Conservation (phyloP, 2,329 filamentous ascomycete genomes). For the Bipolaris sorokiniana region DNA sequence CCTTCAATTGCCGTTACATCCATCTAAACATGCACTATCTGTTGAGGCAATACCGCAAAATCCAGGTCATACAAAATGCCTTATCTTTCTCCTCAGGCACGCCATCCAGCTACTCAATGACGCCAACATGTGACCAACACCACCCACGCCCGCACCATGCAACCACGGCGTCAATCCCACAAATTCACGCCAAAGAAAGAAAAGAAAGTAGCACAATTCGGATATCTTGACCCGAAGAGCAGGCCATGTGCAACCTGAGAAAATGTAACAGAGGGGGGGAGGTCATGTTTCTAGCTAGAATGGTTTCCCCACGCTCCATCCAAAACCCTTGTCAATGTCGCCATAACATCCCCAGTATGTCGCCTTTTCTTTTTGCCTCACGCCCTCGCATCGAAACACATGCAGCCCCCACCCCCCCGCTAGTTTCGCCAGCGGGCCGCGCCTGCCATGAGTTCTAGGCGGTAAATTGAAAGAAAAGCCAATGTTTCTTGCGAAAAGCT, state of each 20-base stretch:
- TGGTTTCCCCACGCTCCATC: too few relatives aligned
- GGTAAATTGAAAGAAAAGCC: too few relatives aligned
- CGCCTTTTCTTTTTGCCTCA: neutral
- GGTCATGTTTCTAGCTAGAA: too few relatives aligned
- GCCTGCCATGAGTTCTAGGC: too few relatives aligned
- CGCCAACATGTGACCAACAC: conserved; percentile 7
- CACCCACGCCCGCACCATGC: neutral
- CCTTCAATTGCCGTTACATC: too few relatives aligned
- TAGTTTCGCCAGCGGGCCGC: too few relatives aligned
- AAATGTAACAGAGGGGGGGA: too few relatives aligned
- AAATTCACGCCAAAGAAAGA: too few relatives aligned
- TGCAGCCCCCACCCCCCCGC: too few relatives aligned
- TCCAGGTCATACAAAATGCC: neutral
- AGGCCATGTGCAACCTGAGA: too few relatives aligned
- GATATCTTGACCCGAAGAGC: neutral
- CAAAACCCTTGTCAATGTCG: conserved; percentile 9
- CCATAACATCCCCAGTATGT: conserved; percentile 12
- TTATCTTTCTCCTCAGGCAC: conserved; percentile 8
- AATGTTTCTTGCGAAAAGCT: too few relatives aligned
- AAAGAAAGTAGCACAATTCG: neutral
- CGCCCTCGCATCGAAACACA: neutral
- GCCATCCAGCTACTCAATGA: conserved; percentile 5
- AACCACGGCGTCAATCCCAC: neutral
- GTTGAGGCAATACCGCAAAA: neutral
- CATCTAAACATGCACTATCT: neutral